Conservation (phyloP, 164 flowering plant genomes). For the Aristolochia contorta region DNA sequence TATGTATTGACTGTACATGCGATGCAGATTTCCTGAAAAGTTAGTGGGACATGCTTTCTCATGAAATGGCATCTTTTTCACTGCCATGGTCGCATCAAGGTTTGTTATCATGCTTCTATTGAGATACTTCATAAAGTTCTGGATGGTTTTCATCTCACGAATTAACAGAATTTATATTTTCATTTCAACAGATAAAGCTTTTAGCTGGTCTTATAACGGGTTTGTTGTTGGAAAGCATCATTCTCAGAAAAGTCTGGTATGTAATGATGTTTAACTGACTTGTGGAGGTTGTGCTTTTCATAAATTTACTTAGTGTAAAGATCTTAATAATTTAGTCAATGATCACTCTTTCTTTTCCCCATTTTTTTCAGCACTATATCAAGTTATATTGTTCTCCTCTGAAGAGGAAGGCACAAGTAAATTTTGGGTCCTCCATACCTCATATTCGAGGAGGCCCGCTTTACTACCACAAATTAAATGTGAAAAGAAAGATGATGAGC, state of each 20-base stretch:
- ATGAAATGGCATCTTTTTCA: not conserved
- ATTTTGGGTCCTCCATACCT: conserved; percentile 14
- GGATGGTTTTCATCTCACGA: too few relatives aligned
- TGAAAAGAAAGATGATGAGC: conserved; percentile 52
- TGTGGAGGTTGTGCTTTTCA: too few relatives aligned
- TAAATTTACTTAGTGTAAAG: too few relatives aligned
- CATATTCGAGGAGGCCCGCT: conserved; percentile 13
- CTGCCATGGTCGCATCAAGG: not conserved
- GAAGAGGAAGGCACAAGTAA: conserved; percentile 22
- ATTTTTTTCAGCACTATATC: too few relatives aligned
- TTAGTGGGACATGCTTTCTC: too few relatives aligned
- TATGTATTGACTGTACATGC: too few relatives aligned
- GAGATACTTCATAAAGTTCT: too few relatives aligned
- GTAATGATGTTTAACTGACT: not conserved
- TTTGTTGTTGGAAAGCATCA: not conserved
- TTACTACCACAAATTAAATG: conserved; percentile 45
- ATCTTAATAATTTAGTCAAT: too few relatives aligned
- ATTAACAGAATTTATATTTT: not conserved
- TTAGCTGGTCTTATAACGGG: not conserved
- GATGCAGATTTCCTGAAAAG: too few relatives aligned
- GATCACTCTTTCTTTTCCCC: too few relatives aligned
- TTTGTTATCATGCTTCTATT: not conserved
- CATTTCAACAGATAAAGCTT: not conserved
- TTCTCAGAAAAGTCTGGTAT: not conserved
- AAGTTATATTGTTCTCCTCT: conserved; percentile 28